Evolutionary conservation across 257 asterid genomes (phyloP).

Genomic region (Primulina huaijiensis): DNA sequence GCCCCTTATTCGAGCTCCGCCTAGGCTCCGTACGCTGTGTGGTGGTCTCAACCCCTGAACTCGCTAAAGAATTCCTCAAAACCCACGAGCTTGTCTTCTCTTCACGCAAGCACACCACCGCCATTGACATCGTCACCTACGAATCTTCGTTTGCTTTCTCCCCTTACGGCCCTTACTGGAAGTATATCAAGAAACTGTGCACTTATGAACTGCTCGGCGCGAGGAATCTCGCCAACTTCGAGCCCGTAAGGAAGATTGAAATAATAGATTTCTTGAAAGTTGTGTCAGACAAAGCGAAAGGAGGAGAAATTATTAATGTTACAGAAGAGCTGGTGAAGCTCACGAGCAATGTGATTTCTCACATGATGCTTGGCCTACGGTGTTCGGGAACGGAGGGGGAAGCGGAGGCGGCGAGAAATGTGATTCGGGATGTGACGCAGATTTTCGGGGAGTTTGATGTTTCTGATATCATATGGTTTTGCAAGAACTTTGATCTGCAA

Average conservation of each 20-base stretch:
- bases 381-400: conserved; percentile 43
- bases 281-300: conserved; percentile 29
- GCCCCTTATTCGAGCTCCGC: conserved; percentile 38
- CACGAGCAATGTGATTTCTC: conserved; percentile 49
- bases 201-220: conserved; percentile 49
- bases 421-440: conserved; percentile 54
- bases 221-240: conserved; percentile 40
- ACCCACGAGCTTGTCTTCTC: conserved; percentile 55
- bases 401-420: conserved; percentile 44
- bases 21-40: conserved; percentile 49
- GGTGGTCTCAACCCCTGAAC: conserved; percentile 46
- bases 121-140: conserved; percentile 54
- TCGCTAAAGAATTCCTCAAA: conserved; percentile 44
- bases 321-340: conserved; percentile 47
- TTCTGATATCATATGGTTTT: conserved; percentile 42
- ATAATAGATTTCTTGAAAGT: conserved; percentile 24
- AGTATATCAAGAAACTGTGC: conserved; percentile 46
- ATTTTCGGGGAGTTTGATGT: conserved; percentile 58
- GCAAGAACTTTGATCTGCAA: conserved; percentile 51
- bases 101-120: conserved; percentile 43
- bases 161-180: conserved; percentile 61
- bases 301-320: conserved; percentile 28
- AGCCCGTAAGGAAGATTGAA: conserved; percentile 41
- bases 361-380: conserved; percentile 51
- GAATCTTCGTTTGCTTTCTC: conserved; percentile 62